Evolutionary conservation across 2,329 filamentous ascomycete genomes (phyloP), one percentile per base, ranked within the genome.

Genomic region (Exophiala bonariae): DNA sequence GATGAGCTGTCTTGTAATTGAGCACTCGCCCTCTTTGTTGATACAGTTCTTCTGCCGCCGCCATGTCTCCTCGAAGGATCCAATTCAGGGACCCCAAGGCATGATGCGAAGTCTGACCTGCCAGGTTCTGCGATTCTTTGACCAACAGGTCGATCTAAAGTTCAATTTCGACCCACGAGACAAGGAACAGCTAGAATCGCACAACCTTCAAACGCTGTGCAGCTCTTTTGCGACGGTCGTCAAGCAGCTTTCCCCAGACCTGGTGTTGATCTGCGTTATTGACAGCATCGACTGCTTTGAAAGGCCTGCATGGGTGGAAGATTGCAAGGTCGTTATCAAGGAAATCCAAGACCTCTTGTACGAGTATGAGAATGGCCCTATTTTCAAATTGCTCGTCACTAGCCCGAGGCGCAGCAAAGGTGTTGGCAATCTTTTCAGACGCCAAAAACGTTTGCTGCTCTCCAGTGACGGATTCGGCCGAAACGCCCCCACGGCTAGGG

Each of bases 251-350:
- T 28, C 35, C 13, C 8, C 16, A 18, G 30, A 32, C 3, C 35
- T 20, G 14, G 41, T 51, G 13, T 19, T 54, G 7, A 47, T 51
- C 37, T 42, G 41, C 48, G 32, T 54, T 14, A 40, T 54, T 36
- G 50, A 54, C 37, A 37, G 43, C 19, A 51, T 54, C 22, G 33
- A 39, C 23, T 36, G 23, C 31, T 51, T 47, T 37, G 50, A 54
- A 20, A 47, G 20, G 17, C 37, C 10, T 10, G 39, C 43, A 9
- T 43, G 28, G 26, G 19, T 31, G 9, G 32, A 31, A 7, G 22
- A 40, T 18, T 40, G 32, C 18, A 9, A 23, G 17, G 17, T 40
- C 28, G 28, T 33, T 9, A 28, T 50, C 4, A 16, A 40, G n/a
- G 19, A 26, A 23, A 31, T 50, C 16, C 41, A 45, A 37, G 36